Evolutionary conservation across 75 land plant genomes (phyloP), one percentile per base, ranked within the genome.

Genomic region (Selaginella tamariscina): DNA sequence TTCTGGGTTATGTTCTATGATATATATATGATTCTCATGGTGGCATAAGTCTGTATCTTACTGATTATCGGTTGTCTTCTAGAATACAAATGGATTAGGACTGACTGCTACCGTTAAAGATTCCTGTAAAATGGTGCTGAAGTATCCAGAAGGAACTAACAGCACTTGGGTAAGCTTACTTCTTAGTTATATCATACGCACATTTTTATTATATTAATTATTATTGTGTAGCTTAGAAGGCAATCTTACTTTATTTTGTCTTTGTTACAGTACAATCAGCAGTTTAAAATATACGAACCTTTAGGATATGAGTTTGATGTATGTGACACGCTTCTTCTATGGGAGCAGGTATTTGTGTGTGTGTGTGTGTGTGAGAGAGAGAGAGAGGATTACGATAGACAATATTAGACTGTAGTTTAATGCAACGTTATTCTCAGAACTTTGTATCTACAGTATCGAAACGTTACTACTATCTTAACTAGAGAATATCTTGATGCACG

Each of bases 381-480:
- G n/a, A n/a, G n/a, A 0, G 11, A n/a, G n/a, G n/a, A n/a, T n/a
- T n/a, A n/a, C n/a, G n/a, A 0, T 31, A 56, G 15, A 2, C 23
- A 29, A 24, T 57, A 22, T 57, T 22, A 30, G 18, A 8, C 65
- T 22, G 26, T 21, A n/a, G 21, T 1, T 28, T 0, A 21, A 31
- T 26, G 2, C 30, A 29, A 32, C 29, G 26, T 65, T 28, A 70
- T 23, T 55, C 56, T 39, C 44, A 74, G 30, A 1, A 30, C 28
- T 30, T 32, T 26, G 26, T 1, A 20, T 60, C 24, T 79, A 78
- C 88, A 88, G 94, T 88, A 86, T 68, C 93, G 94, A 30, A 88
- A 92, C 69, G 83, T 89, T 79, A 88, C 95, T n/a, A 88, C 97
- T 57, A 80, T 89, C 15, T 73, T 92, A 70, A 86, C 94, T 32